Evolutionary conservation across 345 rosid genomes (phyloP).

Genomic region (Murraya paniculata): DNA sequence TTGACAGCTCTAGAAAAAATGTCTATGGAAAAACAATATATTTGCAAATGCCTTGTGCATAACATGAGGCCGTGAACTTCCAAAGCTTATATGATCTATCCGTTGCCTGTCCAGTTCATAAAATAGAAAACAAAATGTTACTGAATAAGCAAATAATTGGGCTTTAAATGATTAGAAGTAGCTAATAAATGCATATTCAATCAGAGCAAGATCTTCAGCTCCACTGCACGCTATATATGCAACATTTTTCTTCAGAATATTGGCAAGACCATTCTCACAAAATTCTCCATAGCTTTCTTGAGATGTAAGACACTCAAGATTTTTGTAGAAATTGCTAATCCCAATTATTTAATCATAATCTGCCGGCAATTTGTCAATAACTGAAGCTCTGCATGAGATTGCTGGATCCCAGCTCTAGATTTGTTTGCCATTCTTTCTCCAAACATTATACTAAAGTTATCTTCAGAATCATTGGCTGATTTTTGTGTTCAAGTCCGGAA

Average conservation of each 20-base stretch:
- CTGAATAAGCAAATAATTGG: background rate
- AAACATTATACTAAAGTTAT: too few species aligned
- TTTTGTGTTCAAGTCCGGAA: too few species aligned
- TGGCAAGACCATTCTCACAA: background rate
- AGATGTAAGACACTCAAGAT: background rate
- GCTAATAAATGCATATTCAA: background rate
- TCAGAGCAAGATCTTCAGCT: slow-evolving; percentile 1
- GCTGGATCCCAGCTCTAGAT: too few species aligned
- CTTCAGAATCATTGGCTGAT: too few species aligned
- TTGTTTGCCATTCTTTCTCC: too few species aligned
- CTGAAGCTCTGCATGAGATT: background rate
- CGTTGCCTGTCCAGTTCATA: background rate
- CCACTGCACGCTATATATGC: background rate
- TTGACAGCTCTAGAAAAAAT: background rate
- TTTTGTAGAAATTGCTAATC: background rate
- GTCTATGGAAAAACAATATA: too few species aligned
- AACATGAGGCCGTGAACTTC: background rate
- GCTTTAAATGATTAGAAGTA: too few species aligned
- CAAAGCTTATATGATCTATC: background rate
- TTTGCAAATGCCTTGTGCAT: background rate
- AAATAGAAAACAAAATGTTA: background rate
- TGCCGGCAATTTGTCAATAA: too few species aligned
- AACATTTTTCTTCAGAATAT: background rate
- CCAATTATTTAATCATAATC: background rate
- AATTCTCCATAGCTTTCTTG: background rate